Evolutionary conservation across 352 stramenopile genomes (phyloP).

Genomic region (Peronosclerospora sorghi): DNA sequence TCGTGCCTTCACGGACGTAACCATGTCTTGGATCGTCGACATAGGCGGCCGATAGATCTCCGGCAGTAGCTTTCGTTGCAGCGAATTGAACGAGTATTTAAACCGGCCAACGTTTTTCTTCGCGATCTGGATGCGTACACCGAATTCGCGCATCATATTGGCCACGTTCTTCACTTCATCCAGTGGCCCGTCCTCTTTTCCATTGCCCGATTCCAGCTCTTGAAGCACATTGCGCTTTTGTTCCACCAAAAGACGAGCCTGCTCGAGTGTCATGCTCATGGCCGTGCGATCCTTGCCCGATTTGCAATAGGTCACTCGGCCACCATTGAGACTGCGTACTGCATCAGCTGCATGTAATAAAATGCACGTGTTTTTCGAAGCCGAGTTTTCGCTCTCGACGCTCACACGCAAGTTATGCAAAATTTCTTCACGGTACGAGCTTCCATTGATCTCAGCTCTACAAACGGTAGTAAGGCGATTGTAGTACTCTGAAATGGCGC

Average conservation of each 20-base stretch:
- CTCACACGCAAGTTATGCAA: constrained; percentile 49
- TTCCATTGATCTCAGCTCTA: constrained; percentile 38
- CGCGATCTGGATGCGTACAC: constrained; percentile 90
- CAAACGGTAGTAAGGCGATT: constrained; percentile 39
- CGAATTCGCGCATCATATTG: constrained; percentile 87
- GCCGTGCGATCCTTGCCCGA: constrained; percentile 96
- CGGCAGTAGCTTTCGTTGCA: constrained; percentile 93
- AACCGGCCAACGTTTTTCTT: constrained; percentile 94
- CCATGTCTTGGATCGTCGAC: constrained; percentile 86
- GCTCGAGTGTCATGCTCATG: constrained; percentile 94
- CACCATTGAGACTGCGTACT: constrained; percentile 86
- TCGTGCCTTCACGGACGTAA: constrained; percentile 82
- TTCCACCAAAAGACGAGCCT: constrained; percentile 84
- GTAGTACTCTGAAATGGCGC: constrained; percentile 67
- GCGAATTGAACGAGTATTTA: constrained; percentile 96
- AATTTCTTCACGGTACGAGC: constrained; percentile 56
- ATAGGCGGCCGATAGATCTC: constrained; percentile 85
- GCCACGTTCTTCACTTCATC: constrained; percentile 72
- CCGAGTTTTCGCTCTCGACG: constrained; percentile 63
- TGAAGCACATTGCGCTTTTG: constrained; percentile 61
- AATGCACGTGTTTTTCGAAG: constrained; percentile 83
- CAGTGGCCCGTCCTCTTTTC: constrained; percentile 37
- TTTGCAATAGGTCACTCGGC: constrained; percentile 94
- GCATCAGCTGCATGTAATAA: constrained; percentile 72
- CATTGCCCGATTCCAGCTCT: constrained; percentile 46